Evolutionary conservation across 192 early-diverging fungal genomes (phyloP).

Genomic region (Coemansia sp.): DNA sequence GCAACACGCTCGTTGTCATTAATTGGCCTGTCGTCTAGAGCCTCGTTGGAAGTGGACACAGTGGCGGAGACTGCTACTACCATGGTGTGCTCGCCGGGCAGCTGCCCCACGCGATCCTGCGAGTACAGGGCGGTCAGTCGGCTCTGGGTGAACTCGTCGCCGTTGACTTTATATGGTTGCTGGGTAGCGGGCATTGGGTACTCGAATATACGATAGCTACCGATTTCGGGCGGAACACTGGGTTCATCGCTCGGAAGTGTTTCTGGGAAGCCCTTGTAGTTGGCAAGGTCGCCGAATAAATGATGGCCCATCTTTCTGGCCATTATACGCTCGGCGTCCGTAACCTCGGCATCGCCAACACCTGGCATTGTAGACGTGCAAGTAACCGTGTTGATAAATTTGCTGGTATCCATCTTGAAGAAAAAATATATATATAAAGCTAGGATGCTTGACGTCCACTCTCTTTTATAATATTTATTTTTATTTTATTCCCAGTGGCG

Average conservation of each 20-base stretch:
- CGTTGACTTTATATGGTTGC: conserved; percentile 7
- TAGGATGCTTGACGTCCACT: too few relatives aligned
- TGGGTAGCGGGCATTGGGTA: conserved; percentile 13
- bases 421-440: background rate
- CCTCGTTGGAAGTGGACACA: background rate
- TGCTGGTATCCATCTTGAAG: background rate
- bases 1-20: conserved; percentile 11
- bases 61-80: conserved; percentile 11
- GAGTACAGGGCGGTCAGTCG: conserved; percentile 9
- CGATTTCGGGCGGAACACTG: conserved; percentile 4
- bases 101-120: background rate
- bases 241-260: background rate
- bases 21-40: background rate
- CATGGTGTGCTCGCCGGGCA: conserved; percentile 14
- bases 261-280: background rate
- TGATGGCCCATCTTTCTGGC: background rate
- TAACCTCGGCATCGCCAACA: conserved; percentile 22
- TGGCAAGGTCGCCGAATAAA: background rate
- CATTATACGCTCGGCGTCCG: background rate
- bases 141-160: background rate
- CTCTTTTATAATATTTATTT: too few relatives aligned
- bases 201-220: background rate
- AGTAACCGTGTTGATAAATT: background rate
- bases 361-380: background rate
- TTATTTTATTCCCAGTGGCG: too few relatives aligned